Percentiles rank a stretch among this genome's conserved stretches.
phyloP scores from a whole-genome alignment of 176 grass and related monocot genomes.

The Musa schizocarpa region DNA sequence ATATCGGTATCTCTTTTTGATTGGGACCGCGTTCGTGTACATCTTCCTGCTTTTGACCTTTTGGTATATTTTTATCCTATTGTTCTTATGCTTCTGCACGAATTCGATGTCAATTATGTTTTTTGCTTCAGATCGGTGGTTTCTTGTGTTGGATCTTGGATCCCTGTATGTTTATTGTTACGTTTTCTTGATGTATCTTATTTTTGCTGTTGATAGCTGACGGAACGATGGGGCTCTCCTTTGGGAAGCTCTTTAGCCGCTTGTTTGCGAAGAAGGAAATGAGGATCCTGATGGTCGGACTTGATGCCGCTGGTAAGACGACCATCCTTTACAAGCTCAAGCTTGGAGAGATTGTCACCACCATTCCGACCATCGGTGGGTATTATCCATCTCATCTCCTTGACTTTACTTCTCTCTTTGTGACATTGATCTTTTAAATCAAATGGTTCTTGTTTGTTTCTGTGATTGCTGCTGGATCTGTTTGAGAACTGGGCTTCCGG shows the following conservation, averaged over 20 bases:
- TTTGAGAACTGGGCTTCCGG: too few species aligned
- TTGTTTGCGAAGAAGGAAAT: slow-evolving; percentile 14
- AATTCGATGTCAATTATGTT: too few species aligned
- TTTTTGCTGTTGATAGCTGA: not conserved
- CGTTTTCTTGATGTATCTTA: not conserved
- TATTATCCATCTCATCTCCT: not conserved
- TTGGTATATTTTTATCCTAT: too few species aligned
- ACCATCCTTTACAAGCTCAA: slow-evolving; percentile 15
- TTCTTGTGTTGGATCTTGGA: not conserved
- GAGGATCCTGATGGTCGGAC: slow-evolving; percentile 10
- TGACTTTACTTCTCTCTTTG: not conserved
- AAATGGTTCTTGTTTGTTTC: too few species aligned
- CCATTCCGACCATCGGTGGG: slow-evolving; percentile 12
- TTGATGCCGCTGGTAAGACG: slow-evolving; percentile 15
- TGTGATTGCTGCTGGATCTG: too few species aligned
- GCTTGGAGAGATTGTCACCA: slow-evolving; percentile 12
- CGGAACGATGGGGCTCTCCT: slow-evolving; percentile 1
- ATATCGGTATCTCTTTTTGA: not conserved
- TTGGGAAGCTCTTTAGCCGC: slow-evolving; percentile 8
- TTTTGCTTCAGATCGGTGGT: not conserved
- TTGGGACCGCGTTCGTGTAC: not conserved
- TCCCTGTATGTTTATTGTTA: not conserved
- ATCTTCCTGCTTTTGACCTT: not conserved
- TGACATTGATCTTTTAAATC: too few species aligned
- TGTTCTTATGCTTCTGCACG: too few species aligned